Conservation (phyloP, 2,329 filamentous ascomycete species). For the Diaporthe citrichinensis region DNA sequence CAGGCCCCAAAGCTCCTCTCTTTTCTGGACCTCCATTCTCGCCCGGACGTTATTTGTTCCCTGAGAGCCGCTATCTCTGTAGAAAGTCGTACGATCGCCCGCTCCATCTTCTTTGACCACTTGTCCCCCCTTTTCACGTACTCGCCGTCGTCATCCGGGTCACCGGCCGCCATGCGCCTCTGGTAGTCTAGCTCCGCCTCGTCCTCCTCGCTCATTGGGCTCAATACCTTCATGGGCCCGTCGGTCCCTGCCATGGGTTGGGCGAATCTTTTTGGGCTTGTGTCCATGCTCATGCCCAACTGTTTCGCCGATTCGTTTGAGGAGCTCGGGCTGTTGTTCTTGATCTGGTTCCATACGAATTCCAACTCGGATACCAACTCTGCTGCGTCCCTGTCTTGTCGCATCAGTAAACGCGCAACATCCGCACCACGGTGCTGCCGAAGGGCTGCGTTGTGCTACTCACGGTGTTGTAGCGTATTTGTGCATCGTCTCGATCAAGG, state of each 20-base stretch:
- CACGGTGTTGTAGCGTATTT: constrained; percentile 89
- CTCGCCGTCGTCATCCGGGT: constrained; percentile 55
- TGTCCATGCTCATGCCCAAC: constrained; percentile 50
- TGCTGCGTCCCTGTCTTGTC: constrained; percentile 74
- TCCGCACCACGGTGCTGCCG: background rate
- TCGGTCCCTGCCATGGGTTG: constrained; percentile 64
- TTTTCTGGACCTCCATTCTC: constrained; percentile 78
- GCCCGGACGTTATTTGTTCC: constrained; percentile 87
- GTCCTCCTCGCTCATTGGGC: constrained; percentile 88
- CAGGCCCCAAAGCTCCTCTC: constrained; percentile 77
- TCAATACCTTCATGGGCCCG: constrained; percentile 78
- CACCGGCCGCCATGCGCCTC: constrained; percentile 56
- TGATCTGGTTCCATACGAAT: constrained; percentile 99
- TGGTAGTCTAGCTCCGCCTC: constrained; percentile 72
- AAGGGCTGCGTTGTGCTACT: constrained; percentile 49
- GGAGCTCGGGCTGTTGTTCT: constrained; percentile 82
- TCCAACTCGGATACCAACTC: constrained; percentile 96
- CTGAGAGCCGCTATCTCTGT: constrained; percentile 92
- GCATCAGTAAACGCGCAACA: constrained; percentile 22
- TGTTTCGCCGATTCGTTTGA: constrained; percentile 69
- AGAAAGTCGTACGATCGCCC: constrained; percentile 88
- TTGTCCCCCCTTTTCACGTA: constrained; percentile 63
- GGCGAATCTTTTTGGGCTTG: constrained; percentile 60
- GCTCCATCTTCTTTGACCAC: constrained; percentile 88
- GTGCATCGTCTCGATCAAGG: constrained; percentile 97